A percentile compares a stretch with the other conserved stretches of the same genome.
Conservation (phyloP, 257 asterid genomes). For the Capsicum pubescens region DNA sequence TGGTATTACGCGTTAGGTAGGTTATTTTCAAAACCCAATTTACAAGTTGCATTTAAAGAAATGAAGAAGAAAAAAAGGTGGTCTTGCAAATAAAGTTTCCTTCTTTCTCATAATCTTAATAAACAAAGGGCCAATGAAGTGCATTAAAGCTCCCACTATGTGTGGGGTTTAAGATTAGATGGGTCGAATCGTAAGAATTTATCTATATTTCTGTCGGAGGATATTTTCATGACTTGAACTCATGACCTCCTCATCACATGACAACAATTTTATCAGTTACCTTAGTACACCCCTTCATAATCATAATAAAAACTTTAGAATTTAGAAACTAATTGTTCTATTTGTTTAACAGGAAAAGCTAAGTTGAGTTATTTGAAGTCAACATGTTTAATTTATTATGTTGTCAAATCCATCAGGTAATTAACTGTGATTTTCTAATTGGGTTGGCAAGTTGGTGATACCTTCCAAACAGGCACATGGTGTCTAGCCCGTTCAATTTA, state of each 20-base stretch:
- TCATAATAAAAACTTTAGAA: not conserved
- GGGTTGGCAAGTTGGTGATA: not conserved
- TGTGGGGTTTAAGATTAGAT: too few species aligned
- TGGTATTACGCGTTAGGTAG: too few species aligned
- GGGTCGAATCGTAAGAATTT: too few species aligned
- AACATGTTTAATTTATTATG: not conserved
- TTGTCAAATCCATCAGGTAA: conserved; percentile 5
- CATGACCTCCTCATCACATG: too few species aligned
- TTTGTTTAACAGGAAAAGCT: not conserved
- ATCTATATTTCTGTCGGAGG: too few species aligned
- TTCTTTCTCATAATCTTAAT: not conserved
- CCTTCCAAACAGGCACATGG: conserved; percentile 12
- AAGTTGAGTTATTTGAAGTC: not conserved
- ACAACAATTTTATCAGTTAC: too few species aligned
- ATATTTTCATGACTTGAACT: too few species aligned
- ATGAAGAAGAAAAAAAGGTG: not conserved
- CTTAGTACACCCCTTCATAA: not conserved
- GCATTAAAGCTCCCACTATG: too few species aligned
- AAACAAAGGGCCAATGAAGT: not conserved
- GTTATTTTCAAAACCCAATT: not conserved
- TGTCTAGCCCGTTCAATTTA: not conserved
- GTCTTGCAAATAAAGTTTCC: not conserved
- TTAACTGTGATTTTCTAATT: not conserved
- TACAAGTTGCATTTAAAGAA: not conserved
- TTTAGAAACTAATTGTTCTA: not conserved